Conservation (phyloP, 345 rosid species). For the Mallotus nudiflorus region DNA sequence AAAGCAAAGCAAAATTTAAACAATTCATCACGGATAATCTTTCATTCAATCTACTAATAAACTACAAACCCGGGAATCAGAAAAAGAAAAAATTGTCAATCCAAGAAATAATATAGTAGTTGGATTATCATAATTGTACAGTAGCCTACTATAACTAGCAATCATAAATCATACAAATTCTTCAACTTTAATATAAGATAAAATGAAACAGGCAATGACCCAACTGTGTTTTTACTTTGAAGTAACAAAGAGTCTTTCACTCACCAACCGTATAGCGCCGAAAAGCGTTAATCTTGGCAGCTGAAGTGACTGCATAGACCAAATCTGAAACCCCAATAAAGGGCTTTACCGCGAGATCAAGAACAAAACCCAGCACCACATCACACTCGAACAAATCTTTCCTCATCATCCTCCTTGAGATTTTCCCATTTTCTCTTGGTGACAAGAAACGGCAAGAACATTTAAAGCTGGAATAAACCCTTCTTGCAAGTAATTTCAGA, state of each 20-base stretch:
- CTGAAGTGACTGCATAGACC: background rate
- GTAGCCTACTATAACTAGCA: too few relatives aligned
- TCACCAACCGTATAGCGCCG: background rate
- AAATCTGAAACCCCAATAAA: slow-evolving; percentile 9
- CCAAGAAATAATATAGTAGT: too few relatives aligned
- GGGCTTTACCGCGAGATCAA: background rate
- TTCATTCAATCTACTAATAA: too few relatives aligned
- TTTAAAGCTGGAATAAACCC: background rate
- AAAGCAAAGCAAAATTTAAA: too few relatives aligned
- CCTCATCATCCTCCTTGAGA: background rate
- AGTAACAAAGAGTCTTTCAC: background rate
- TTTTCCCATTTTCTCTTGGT: background rate
- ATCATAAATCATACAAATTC: too few relatives aligned
- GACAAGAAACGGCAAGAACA: slow-evolving; percentile 2
- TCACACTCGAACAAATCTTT: background rate
- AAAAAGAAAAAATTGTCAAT: too few relatives aligned
- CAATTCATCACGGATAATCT: too few relatives aligned
- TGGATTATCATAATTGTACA: too few relatives aligned
- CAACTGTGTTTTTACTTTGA: background rate
- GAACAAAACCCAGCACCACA: slow-evolving; percentile 1
- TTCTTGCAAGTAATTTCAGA: background rate
- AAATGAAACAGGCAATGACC: background rate
- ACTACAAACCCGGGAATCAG: too few relatives aligned
- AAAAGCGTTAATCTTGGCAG: slow-evolving; percentile 8
- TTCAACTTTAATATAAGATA: background rate